These are phyloP conservation scores for Linnemannia schmuckeri DNA, from an alignment of 192 early-diverging fungal genomes.

Conservation along the genomic window DNA sequence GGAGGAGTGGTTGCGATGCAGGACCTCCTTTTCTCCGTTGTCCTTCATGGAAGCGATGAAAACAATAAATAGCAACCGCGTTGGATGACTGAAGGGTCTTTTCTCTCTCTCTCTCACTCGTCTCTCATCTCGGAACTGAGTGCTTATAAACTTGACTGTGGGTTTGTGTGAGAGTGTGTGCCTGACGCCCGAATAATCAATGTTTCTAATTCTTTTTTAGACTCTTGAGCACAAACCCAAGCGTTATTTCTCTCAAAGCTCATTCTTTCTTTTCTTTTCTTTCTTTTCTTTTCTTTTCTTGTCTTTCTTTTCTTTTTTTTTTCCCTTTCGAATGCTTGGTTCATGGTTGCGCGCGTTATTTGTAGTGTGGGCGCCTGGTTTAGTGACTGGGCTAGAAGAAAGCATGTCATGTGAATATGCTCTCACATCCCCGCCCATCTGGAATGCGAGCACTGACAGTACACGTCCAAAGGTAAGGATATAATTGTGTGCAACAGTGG, in stretches of 20 bases:
- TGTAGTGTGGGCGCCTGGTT: neutral
- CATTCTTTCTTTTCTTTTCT: neutral
- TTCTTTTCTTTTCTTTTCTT: neutral
- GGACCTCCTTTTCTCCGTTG: neutral
- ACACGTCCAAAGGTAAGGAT: neutral
- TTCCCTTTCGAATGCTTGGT: neutral
- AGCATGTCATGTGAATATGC: neutral
- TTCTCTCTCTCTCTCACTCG: neutral
- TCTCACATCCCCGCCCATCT: neutral
- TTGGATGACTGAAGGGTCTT: neutral
- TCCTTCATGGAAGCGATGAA: neutral
- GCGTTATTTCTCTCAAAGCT: neutral
- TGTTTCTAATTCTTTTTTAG: neutral
- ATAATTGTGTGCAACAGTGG: neutral
- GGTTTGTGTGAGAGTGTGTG: neutral
- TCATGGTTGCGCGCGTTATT: neutral
- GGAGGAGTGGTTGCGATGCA: neutral
- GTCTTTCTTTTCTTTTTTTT: neutral
- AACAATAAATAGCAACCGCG: neutral
- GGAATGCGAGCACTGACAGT: neutral
- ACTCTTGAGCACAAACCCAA: neutral
- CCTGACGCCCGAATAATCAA: neutral
- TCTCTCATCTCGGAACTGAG: neutral
- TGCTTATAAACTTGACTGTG: neutral
- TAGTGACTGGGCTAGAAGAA: neutral